Evolutionary conservation across 345 rosid species (phyloP).

Genomic region (Erodium maritimum): DNA sequence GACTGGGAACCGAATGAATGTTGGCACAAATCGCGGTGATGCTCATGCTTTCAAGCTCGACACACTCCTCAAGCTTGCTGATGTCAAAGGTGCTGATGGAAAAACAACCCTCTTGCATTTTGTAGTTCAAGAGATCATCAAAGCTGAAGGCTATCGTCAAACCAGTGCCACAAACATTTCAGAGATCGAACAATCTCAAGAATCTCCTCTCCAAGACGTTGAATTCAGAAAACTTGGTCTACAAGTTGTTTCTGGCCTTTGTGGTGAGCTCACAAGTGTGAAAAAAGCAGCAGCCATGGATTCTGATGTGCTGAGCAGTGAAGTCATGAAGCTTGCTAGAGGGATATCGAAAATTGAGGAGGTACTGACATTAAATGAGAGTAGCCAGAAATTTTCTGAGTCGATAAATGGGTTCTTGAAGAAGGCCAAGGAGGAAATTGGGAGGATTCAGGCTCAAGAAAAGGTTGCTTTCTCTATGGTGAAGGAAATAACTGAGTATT

Average conservation of each 20-base stretch:
- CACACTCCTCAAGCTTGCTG: slow-evolving; percentile 78
- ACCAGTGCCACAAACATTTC: slow-evolving; percentile 24
- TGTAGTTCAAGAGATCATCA: slow-evolving; percentile 80
- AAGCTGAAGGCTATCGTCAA: slow-evolving; percentile 62
- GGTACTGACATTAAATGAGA: slow-evolving; percentile 29
- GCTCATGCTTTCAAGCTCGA: slow-evolving; percentile 97
- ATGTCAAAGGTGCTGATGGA: slow-evolving; percentile 79
- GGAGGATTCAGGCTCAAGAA: slow-evolving; percentile 38
- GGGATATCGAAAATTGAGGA: slow-evolving; percentile 54
- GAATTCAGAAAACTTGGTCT: slow-evolving; percentile 73
- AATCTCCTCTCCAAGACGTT: slow-evolving; percentile 40
- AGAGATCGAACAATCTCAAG: slow-evolving; percentile 23
- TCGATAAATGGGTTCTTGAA: slow-evolving; percentile 55
- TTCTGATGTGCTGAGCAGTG: slow-evolving; percentile 45
- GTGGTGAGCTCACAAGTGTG: slow-evolving; percentile 69
- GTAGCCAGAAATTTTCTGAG: slow-evolving; percentile 33
- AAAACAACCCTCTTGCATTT: slow-evolving; percentile 85
- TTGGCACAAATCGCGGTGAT: slow-evolving; percentile 85
- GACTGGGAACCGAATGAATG: slow-evolving; percentile 90
- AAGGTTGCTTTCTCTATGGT: slow-evolving; percentile 33
- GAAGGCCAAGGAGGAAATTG: slow-evolving; percentile 61
- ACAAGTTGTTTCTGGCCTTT: slow-evolving; percentile 65
- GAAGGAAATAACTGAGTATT: slow-evolving; percentile 73
- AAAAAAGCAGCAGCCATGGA: slow-evolving; percentile 93
- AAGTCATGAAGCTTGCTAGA: slow-evolving; percentile 34